Conservation (phyloP, 192 early-diverging fungal genomes). For the Podila minutissima region DNA sequence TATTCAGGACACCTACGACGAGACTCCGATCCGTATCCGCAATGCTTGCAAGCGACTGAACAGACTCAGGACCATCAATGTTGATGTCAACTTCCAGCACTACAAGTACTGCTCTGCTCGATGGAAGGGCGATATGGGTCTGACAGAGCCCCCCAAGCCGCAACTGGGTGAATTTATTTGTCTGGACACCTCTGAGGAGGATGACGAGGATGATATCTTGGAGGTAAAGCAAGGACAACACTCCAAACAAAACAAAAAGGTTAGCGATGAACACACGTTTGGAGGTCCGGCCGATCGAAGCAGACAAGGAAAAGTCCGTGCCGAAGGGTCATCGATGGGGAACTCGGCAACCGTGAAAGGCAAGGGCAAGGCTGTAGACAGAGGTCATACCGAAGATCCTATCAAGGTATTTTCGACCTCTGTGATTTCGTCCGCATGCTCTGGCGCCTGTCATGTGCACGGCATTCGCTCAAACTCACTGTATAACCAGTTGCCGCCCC, state of each 20-base stretch:
- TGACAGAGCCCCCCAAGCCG: constrained; percentile 9
- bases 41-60: constrained; percentile 9
- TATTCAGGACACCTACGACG: constrained; percentile 12
- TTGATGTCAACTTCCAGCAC: constrained; percentile 27
- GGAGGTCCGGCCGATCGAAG: too few relatives aligned
- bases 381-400: background rate
- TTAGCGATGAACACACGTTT: too few relatives aligned
- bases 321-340: too few relatives aligned
- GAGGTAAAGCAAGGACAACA: background rate
- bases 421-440: too few relatives aligned
- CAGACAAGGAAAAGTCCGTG: too few relatives aligned
- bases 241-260: background rate
- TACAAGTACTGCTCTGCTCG: constrained; percentile 10
- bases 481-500: background rate
- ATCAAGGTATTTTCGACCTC: too few relatives aligned
- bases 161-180: background rate
- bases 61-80: constrained; percentile 7
- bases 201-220: background rate
- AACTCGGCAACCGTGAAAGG: background rate
- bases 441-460: background rate
- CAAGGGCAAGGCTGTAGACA: constrained; percentile 7
- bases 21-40: constrained; percentile 23
- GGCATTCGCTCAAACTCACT: background rate
- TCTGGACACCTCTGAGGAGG: too few relatives aligned
- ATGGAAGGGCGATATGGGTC: constrained; percentile 14